These are phyloP conservation scores for Phialocephala sp. DNA, from an alignment of 2,329 filamentous ascomycete species.

Conservation along the genomic window DNA sequence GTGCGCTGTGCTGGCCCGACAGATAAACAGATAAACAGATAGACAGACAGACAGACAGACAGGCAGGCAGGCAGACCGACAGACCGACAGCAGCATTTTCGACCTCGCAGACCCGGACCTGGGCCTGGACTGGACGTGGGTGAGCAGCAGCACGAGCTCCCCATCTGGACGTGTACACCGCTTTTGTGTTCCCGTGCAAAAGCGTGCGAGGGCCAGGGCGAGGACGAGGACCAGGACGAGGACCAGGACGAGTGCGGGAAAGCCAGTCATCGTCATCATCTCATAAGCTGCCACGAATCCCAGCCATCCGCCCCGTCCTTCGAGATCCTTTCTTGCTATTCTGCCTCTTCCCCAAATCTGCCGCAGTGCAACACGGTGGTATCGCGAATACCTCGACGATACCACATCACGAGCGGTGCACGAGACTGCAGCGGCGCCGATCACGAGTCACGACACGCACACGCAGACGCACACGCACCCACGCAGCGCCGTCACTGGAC, in stretches of 20 bases:
- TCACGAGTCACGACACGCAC: background rate
- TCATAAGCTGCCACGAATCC: background rate
- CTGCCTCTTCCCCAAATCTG: background rate
- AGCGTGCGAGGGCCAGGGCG: background rate
- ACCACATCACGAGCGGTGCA: background rate
- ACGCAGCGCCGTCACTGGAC: background rate
- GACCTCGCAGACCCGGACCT: too few relatives aligned
- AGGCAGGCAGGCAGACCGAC: background rate
- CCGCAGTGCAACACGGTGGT: background rate
- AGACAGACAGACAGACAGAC: background rate
- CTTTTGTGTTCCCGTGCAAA: conserved; percentile 13
- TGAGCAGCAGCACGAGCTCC: background rate
- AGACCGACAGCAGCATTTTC: background rate
- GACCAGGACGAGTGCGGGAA: background rate
- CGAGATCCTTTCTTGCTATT: background rate
- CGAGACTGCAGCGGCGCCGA: background rate
- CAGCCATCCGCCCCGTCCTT: background rate
- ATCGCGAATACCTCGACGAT: background rate
- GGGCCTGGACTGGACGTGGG: too few relatives aligned
- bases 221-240: background rate
- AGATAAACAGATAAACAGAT: too few relatives aligned
- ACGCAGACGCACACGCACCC: background rate
- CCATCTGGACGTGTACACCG: conserved; percentile 4
- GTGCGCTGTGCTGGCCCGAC: conserved; percentile 1
- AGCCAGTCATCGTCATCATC: conserved; percentile 4